These are phyloP conservation scores for Marasmius fiardii DNA, from an alignment of 1,284 basidiomycete species.

Conservation along the genomic window DNA sequence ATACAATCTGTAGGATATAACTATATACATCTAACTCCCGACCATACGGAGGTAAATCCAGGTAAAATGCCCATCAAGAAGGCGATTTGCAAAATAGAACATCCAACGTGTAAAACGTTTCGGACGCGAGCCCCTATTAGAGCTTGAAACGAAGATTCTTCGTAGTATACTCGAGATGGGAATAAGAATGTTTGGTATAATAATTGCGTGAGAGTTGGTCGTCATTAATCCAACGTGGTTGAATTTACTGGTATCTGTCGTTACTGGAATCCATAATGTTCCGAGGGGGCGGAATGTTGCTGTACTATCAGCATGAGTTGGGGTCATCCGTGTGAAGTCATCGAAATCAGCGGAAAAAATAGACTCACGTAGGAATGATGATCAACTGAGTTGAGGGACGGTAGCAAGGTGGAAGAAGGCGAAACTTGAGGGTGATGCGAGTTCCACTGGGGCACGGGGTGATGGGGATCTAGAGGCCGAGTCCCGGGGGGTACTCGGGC, in stretches of 20 bases:
- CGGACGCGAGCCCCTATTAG: no score
- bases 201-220: neutral
- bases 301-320: neutral
- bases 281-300: neutral
- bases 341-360: neutral
- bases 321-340: slow-evolving; percentile 9
- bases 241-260: slow-evolving; percentile 2
- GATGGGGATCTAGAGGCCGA: slow-evolving; percentile 38
- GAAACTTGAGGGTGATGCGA: slow-evolving; percentile 36
- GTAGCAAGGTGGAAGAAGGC: slow-evolving; percentile 33
- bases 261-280: neutral
- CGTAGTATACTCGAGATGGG: neutral
- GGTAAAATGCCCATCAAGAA: neutral
- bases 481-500: slow-evolving; percentile 38
- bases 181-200: slow-evolving; percentile 1
- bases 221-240: slow-evolving; percentile 1
- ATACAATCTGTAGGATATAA: slow-evolving; percentile 3
- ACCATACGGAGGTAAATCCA: slow-evolving; percentile 1
- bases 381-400: slow-evolving; percentile 18
- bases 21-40: slow-evolving; percentile 5
- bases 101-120: neutral
- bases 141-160: neutral
- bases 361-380: slow-evolving; percentile 56
- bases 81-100: neutral
- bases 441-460: slow-evolving; percentile 42